These are phyloP conservation scores for Russula sp. DNA, from an alignment of 768 basidiomycete species.

Conservation along the genomic window DNA sequence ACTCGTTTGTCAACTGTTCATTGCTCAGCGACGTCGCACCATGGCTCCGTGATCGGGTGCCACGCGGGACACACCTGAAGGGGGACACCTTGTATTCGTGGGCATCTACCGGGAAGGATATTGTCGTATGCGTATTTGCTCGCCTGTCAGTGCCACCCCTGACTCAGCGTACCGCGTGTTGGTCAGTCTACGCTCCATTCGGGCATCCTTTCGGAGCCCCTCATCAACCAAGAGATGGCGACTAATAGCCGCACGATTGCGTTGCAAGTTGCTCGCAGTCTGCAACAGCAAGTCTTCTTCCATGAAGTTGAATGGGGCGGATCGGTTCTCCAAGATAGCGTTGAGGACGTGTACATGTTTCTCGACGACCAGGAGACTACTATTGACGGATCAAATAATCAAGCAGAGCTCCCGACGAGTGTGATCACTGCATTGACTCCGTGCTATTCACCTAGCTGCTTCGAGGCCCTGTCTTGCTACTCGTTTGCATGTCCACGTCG, in stretches of 20 bases:
- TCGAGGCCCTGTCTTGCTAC: slow-evolving; percentile 75
- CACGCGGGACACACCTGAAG: slow-evolving; percentile 80
- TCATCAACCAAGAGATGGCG: slow-evolving; percentile 64
- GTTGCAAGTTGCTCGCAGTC: slow-evolving; percentile 78
- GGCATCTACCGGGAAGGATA: slow-evolving; percentile 91
- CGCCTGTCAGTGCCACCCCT: background rate
- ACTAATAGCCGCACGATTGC: slow-evolving; percentile 77
- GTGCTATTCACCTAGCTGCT: slow-evolving; percentile 86
- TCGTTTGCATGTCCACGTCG: slow-evolving; percentile 67
- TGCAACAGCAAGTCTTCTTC: slow-evolving; percentile 91
- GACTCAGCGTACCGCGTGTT: background rate
- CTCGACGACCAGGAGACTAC: slow-evolving; percentile 69
- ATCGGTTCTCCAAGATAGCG: slow-evolving; percentile 74
- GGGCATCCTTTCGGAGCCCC: slow-evolving; percentile 78
- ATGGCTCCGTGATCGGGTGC: slow-evolving; percentile 83
- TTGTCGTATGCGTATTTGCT: slow-evolving; percentile 57
- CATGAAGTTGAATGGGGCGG: slow-evolving; percentile 96
- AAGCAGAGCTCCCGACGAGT: slow-evolving; percentile 76
- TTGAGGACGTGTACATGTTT: slow-evolving; percentile 93
- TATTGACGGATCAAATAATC: slow-evolving; percentile 51
- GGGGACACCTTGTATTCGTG: slow-evolving; percentile 86
- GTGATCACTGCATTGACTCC: slow-evolving; percentile 84
- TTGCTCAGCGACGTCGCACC: slow-evolving; percentile 85
- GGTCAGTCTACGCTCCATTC: slow-evolving; percentile 78
- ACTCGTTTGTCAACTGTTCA: slow-evolving; percentile 84